A percentile compares a stretch with the other conserved stretches of the same genome.
Conservation (phyloP, 371 early-diverging fungal species). For the Parasitella parasitica region DNA sequence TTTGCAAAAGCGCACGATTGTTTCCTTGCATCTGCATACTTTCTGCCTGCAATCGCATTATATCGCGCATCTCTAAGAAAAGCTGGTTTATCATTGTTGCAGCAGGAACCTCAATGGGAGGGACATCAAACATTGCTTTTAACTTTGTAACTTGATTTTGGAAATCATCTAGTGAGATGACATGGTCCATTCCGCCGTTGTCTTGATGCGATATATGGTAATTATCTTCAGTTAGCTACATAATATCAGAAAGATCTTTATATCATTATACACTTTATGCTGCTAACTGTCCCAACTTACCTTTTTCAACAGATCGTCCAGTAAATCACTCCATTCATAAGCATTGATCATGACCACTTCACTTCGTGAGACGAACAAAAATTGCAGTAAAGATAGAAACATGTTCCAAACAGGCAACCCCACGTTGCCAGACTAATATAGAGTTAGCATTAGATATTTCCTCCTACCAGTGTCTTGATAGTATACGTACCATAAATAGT, state of each 20-base stretch:
- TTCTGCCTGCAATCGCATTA: conserved; percentile 53
- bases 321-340: conserved; percentile 45
- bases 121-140: conserved; percentile 45
- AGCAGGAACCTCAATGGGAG: conserved; percentile 45
- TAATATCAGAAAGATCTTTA: too few species aligned
- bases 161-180: conserved; percentile 26
- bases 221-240: conserved; percentile 2
- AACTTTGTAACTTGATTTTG: conserved; percentile 24
- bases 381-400: conserved; percentile 47
- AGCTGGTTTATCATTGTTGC: conserved; percentile 41
- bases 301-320: conserved; percentile 33
- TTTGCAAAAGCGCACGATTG: conserved; percentile 10
- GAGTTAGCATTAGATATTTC: background rate
- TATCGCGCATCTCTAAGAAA: conserved; percentile 41
- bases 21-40: conserved; percentile 16
- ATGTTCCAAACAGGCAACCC: conserved; percentile 48
- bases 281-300: conserved; percentile 33
- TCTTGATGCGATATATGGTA: conserved; percentile 2
- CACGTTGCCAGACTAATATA: conserved; percentile 31
- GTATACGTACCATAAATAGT: conserved; percentile 26
- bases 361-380: conserved; percentile 41
- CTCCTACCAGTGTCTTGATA: too few species aligned
- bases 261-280: too few species aligned
- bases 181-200: conserved; percentile 7
- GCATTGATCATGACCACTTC: conserved; percentile 41